A percentile compares a stretch with the other conserved stretches of the same genome.
Evolutionary conservation across 768 basidiomycete species (phyloP).

Genomic region (Mrakia gelida): DNA sequence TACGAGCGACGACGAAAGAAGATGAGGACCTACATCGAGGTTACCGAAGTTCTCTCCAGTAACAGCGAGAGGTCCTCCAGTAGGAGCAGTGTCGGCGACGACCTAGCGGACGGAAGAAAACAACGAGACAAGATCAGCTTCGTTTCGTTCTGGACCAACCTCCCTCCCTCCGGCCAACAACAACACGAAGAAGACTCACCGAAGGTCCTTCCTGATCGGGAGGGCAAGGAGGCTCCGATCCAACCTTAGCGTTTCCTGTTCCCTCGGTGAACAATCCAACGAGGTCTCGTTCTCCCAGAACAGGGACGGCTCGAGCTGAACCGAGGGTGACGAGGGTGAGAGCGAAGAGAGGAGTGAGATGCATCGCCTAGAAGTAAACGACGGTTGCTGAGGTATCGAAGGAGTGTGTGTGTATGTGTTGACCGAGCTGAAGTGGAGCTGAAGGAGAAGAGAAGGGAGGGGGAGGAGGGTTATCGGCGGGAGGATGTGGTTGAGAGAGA

Average conservation of each 20-base stretch:
- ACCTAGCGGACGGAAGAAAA: not conserved
- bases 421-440: not conserved
- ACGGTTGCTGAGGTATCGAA: no score
- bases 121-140: not conserved
- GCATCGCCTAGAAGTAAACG: no score
- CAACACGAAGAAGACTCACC: not conserved
- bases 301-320: conserved; percentile 4
- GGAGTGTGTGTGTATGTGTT: not conserved
- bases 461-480: not conserved
- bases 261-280: conserved; percentile 2
- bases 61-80: conserved; percentile 7
- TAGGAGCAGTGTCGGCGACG: conserved; percentile 18
- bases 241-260: not conserved
- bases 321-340: conserved; percentile 3
- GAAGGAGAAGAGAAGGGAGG: not conserved
- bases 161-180: not conserved
- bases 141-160: not conserved
- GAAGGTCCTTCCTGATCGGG: conserved; percentile 14
- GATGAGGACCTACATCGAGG: not conserved
- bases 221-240: conserved; percentile 3
- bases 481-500: not conserved
- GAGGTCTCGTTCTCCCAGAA: not conserved
- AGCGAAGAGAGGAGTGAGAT: conserved; percentile 6
- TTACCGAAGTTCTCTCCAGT: conserved; percentile 11
- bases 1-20: not conserved